Evolutionary conservation across 192 early-diverging fungal genomes (phyloP).

Genomic region (Blastocladiella britannica): DNA sequence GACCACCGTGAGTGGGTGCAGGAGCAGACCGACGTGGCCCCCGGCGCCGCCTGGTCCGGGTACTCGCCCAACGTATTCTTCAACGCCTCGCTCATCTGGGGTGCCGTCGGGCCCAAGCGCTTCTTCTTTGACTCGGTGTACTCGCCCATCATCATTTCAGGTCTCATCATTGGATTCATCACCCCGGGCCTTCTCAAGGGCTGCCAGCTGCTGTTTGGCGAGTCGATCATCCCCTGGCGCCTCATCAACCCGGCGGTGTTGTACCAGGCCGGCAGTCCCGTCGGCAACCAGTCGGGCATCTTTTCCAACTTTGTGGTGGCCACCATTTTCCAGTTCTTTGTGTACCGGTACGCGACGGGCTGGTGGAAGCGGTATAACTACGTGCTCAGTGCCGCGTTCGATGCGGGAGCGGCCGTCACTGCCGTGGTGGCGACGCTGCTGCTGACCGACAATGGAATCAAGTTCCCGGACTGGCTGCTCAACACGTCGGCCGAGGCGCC

Average conservation of each 20-base stretch:
- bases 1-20: neutral
- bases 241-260: neutral
- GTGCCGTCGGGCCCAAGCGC: slow-evolving; percentile 41
- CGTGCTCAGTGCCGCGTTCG: slow-evolving; percentile 34
- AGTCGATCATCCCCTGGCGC: neutral
- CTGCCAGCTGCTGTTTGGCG: neutral
- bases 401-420: slow-evolving; percentile 27
- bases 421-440: slow-evolving; percentile 6
- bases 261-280: neutral
- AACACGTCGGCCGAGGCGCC: too few relatives aligned
- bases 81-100: slow-evolving; percentile 51
- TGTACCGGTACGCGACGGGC: slow-evolving; percentile 22
- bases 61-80: slow-evolving; percentile 24
- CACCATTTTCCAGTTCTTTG: slow-evolving; percentile 27
- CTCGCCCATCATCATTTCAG: neutral
- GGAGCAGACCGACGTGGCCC: too few relatives aligned
- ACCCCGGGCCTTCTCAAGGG: neutral
- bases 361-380: slow-evolving; percentile 51
- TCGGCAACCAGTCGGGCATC: neutral
- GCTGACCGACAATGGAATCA: neutral
- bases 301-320: slow-evolving; percentile 18
- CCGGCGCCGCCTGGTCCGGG: neutral
- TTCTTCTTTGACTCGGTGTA: slow-evolving; percentile 26
- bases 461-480: neutral
- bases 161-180: neutral